Evolutionary conservation across 2,329 filamentous ascomycete genomes (phyloP), one percentile per base, ranked within the genome.

Genomic region (Stagonosporopsis vannaccii): DNA sequence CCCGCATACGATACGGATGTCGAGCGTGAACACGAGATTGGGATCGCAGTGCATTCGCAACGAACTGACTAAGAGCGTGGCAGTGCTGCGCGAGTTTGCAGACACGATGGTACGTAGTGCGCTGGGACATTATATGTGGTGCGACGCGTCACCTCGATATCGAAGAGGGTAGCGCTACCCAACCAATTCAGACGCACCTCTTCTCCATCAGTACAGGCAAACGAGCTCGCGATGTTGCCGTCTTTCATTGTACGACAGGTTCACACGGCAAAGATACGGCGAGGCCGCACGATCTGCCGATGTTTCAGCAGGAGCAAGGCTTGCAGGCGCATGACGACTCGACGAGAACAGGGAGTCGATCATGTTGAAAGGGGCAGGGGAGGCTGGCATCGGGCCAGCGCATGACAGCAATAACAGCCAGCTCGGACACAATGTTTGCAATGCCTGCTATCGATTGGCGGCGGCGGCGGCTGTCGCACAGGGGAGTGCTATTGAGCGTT

Each of bases 91-190:
- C 25, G 39, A 26, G 25, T 47, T 32, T 12, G 20, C 25, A 12
- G 32, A 23, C n/a, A 25, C 47, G 11, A 32, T 35, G 30, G 32
- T 22, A 46, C 36, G 47, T 47, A 47, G 35, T 46, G 42, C n/a
- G 43, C 32, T 42, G 46, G 54, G 48, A 43, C 48, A 67, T 69
- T 63, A 59, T 70, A 66, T 70, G 67, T 69, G 65, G 69, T 70
- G 66, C 67, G 69, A 69, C 67, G 68, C 68, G 68, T 69, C 62
- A 68, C 56, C 23, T 35, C 41, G 39, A 41, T 35, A 45, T 39
- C 41, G 51, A 39, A 47, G 45, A 55, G 46, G 36, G 39, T 25
- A 43, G 17, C 39, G 49, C 49, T 53, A 58, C 36, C 22, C 37
- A 30, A 4, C 20, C 37, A 20, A 20, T 36, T 13, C 8, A 32